Evolutionary conservation across 1,139 yeast genomes (phyloP).

Genomic region (Candida tetrigidarum): DNA sequence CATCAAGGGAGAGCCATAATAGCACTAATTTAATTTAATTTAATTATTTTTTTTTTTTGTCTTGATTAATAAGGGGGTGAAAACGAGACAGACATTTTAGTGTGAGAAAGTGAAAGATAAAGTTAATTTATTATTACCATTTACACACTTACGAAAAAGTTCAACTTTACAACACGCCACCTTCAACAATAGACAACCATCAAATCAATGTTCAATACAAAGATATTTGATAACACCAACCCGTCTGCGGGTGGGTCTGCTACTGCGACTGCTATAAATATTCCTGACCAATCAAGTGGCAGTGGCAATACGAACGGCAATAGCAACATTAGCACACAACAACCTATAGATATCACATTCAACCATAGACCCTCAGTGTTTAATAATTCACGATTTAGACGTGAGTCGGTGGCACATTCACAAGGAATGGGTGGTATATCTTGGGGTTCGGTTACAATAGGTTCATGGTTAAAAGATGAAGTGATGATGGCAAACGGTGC

Average conservation of each 20-base stretch:
- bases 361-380: conserved; percentile 49
- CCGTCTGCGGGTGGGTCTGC: conserved; percentile 16
- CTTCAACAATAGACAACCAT: not conserved
- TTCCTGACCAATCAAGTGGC: conserved; percentile 9
- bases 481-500: conserved; percentile 56
- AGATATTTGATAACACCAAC: conserved; percentile 31
- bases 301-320: conserved; percentile 3
- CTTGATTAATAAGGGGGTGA: not conserved
- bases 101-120: no score
- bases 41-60: not conserved
- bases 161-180: conserved; percentile 2
- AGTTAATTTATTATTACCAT: not conserved
- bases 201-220: conserved; percentile 34
- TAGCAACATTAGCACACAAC: conserved; percentile 26
- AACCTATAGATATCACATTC: conserved; percentile 53
- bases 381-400: conserved; percentile 50
- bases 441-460: conserved; percentile 97
- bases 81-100: not conserved
- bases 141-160: not conserved
- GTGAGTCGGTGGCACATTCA: conserved; percentile 93
- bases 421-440: conserved; percentile 98
- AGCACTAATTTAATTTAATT: no score
- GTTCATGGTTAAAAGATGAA: conserved; percentile 96
- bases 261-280: conserved; percentile 15
- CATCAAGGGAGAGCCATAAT: no score